Evolutionary conservation across 441 rosid genomes (phyloP).

Genomic region (Sinapis alba): DNA sequence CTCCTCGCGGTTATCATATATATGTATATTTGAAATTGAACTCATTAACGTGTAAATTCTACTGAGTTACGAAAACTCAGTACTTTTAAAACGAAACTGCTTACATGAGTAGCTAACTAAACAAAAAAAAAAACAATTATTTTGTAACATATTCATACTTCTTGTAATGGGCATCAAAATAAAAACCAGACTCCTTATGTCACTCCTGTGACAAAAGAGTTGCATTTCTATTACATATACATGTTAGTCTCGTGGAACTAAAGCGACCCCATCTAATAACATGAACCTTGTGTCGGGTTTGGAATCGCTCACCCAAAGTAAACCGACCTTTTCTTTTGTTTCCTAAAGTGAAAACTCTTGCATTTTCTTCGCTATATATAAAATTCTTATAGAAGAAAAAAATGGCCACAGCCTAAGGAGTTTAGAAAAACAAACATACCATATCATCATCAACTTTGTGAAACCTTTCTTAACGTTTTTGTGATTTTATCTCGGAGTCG

Average conservation of each 20-base stretch:
- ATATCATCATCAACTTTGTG: constrained; percentile 22
- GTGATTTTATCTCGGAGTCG: constrained; percentile 66
- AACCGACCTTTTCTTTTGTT: constrained; percentile 8
- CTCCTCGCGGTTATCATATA: too few relatives aligned
- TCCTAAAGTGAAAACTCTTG: not conserved
- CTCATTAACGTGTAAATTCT: too few relatives aligned
- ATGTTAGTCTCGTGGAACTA: constrained; percentile 23
- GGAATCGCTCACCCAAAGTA: not conserved
- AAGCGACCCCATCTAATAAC: constrained; percentile 24
- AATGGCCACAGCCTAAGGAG: constrained; percentile 9
- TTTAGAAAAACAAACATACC: constrained; percentile 19
- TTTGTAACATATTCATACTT: not conserved
- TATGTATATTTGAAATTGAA: too few relatives aligned
- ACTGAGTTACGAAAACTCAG: too few relatives aligned
- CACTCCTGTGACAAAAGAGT: constrained; percentile 19
- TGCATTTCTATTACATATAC: constrained; percentile 18
- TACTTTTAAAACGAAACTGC: too few relatives aligned
- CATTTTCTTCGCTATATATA: constrained; percentile 1
- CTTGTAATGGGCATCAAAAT: not conserved
- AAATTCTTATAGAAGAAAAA: not conserved
- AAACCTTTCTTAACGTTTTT: constrained; percentile 49
- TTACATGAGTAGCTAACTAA: too few relatives aligned
- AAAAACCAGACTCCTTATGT: constrained; percentile 8
- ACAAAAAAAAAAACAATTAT: not conserved
- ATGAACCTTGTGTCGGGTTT: constrained; percentile 12